phyloP scores from a whole-genome alignment of 257 asterid genomes.

The Solanum chiquidenum region DNA sequence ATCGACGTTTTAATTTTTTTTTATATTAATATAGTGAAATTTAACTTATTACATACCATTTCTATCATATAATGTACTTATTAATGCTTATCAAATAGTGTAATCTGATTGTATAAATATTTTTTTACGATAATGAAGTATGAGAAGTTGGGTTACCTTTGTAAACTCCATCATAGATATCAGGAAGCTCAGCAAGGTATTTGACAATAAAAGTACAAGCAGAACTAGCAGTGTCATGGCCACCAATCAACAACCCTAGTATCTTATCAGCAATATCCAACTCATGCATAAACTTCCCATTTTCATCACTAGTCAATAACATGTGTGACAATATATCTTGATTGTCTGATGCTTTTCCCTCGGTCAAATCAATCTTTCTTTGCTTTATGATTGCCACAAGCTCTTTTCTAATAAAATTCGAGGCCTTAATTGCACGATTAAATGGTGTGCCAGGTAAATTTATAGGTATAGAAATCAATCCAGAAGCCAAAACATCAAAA shows the following conservation, averaged over 20 bases:
- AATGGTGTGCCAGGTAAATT: slow-evolving; percentile 52
- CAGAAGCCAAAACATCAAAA: slow-evolving; percentile 36
- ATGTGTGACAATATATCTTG: slow-evolving; percentile 65
- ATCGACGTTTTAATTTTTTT: not conserved
- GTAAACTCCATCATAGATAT: slow-evolving; percentile 40
- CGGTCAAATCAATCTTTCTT: slow-evolving; percentile 32
- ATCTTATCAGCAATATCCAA: slow-evolving; percentile 46
- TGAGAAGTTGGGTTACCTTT: slow-evolving; percentile 17
- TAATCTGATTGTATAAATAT: not conserved
- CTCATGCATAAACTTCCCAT: slow-evolving; percentile 47
- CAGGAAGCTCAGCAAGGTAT: slow-evolving; percentile 51
- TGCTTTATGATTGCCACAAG: slow-evolving; percentile 32
- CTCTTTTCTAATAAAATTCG: slow-evolving; percentile 26
- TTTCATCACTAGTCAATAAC: slow-evolving; percentile 37
- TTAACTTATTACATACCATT: not conserved
- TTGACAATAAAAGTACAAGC: slow-evolving; percentile 49
- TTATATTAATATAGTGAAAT: too few species aligned
- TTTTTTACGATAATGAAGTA: too few species aligned
- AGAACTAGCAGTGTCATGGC: slow-evolving; percentile 58
- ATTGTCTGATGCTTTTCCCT: slow-evolving; percentile 27
- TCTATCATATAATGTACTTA: not conserved
- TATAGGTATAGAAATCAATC: slow-evolving; percentile 39
- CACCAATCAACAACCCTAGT: slow-evolving; percentile 49
- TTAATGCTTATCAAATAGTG: not conserved
- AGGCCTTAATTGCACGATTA: slow-evolving; percentile 39